Conservation (phyloP, 225 moss, liverwort and hornwort genomes). For the Polytrichum commune region DNA sequence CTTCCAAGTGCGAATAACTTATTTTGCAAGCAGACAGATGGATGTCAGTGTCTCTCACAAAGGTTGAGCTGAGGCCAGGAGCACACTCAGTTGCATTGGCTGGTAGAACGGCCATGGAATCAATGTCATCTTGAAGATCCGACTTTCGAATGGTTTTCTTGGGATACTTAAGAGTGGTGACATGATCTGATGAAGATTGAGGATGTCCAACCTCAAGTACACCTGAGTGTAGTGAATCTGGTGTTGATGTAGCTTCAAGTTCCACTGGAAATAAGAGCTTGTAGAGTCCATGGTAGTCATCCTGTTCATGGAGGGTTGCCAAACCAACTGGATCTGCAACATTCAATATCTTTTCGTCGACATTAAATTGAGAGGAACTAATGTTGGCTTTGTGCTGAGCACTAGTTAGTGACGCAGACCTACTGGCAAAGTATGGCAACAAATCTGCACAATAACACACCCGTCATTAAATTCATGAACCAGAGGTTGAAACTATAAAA, state of each 20-base stretch:
- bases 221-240: constrained; percentile 14
- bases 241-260: not conserved
- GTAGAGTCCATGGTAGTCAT: not conserved
- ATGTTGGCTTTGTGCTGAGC: not conserved
- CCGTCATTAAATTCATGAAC: not conserved
- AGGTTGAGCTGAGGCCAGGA: constrained; percentile 1
- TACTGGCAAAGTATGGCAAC: not conserved
- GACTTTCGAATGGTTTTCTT: constrained; percentile 25
- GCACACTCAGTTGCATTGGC: constrained; percentile 7
- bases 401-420: not conserved
- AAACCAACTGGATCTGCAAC: not conserved
- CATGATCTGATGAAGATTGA: constrained; percentile 6
- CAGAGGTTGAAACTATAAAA: not conserved
- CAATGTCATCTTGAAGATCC: constrained; percentile 7
- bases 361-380: not conserved
- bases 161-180: constrained; percentile 16
- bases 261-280: not conserved
- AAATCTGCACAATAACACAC: not conserved
- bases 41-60: constrained; percentile 7
- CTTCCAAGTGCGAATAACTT: not conserved
- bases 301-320: not conserved
- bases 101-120: constrained; percentile 1
- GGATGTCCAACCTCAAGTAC: constrained; percentile 11
- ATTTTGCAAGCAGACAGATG: constrained; percentile 12
- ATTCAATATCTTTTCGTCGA: too few relatives aligned